Conservation (phyloP, 345 rosid species). For the Aegle marmelos region DNA sequence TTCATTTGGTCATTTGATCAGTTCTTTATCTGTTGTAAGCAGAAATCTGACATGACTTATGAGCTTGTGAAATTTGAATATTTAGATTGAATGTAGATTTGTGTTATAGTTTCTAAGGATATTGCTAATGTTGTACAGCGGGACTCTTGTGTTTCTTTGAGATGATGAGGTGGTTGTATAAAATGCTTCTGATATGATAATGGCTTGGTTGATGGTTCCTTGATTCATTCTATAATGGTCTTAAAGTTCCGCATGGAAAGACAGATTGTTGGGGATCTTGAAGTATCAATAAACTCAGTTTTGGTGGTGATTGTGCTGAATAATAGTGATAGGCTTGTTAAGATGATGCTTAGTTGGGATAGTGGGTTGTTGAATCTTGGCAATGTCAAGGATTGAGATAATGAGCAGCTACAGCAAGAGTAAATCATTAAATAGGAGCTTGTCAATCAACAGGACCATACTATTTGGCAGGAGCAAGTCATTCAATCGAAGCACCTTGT, state of each 20-base stretch:
- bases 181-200: slow-evolving; percentile 7
- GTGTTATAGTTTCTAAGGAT: background rate
- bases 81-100: slow-evolving; percentile 4
- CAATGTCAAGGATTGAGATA: slow-evolving; percentile 30
- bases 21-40: background rate
- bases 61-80: slow-evolving; percentile 6
- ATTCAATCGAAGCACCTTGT: slow-evolving; percentile 35
- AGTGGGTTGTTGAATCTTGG: slow-evolving; percentile 10
- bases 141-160: slow-evolving; percentile 7
- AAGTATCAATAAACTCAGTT: background rate
- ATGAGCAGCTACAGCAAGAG: slow-evolving; percentile 50
- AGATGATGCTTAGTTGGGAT: slow-evolving; percentile 21
- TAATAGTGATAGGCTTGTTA: slow-evolving; percentile 17
- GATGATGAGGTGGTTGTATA: slow-evolving; percentile 7
- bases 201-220: slow-evolving; percentile 3
- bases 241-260: slow-evolving; percentile 5
- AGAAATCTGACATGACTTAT: background rate
- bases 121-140: slow-evolving; percentile 3
- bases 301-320: slow-evolving; percentile 11
- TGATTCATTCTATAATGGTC: slow-evolving; percentile 14
- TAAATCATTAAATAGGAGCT: slow-evolving; percentile 42
- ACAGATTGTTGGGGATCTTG: slow-evolving; percentile 14
- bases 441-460: slow-evolving; percentile 20
- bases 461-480: slow-evolving; percentile 38
- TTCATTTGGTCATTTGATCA: slow-evolving; percentile 7